Base-by-base conservation (phyloP, 2,329 filamentous ascomycete genomes). In the Rutstroemia sp. region DNA sequence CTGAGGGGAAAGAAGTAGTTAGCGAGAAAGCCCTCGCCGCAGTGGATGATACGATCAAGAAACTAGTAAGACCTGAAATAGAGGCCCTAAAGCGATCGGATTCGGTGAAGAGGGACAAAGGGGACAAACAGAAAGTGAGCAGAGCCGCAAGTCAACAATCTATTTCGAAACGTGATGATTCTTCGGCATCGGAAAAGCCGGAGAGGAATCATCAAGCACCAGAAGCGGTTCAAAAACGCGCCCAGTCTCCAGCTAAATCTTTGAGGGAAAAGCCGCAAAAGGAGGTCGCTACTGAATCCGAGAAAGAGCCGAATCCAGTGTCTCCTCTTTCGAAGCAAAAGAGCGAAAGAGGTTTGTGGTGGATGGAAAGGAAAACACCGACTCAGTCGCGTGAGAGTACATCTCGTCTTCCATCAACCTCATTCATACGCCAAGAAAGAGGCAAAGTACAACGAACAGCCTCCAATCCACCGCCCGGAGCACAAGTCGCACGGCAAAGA, bases 341-440 rank as follows among this genome's bases (percentile, higher is more conserved):
- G 46, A 55, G 52, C 41, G 38, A 44, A 19, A 55, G 52, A 50
- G 52, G 52, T 12, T 23, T 55, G 2, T 55, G 52, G 52, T 55
- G 52, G 52, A 55, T 55, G 52, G 45, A 50, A 34, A 34, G 52
- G 21, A 49, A 55, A 18, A 23, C 38, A 14, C 52, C 46, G 7
- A 49, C 37, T 21, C 23, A 55, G 34, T 46, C 49, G 49, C 34
- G 27, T 41, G 45, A 50, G 8, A 27, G 42, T 27, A 38, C 6
- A 25, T 18, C 45, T 14, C 45, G 52, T 12, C 21, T 54, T 10
- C 46, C 21, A n/a, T 41, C 44, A 12, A 30, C 52, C 25, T 49
- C 52, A 9, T 54, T 49, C 19, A 37, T 23, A 21, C 34, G 44
- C 27, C 30, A 42, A 9, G 37, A 49, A 10, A 54, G 49, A 49